Evolutionary conservation across 176 grass and related monocot genomes (phyloP).

Genomic region (Zea mays): DNA sequence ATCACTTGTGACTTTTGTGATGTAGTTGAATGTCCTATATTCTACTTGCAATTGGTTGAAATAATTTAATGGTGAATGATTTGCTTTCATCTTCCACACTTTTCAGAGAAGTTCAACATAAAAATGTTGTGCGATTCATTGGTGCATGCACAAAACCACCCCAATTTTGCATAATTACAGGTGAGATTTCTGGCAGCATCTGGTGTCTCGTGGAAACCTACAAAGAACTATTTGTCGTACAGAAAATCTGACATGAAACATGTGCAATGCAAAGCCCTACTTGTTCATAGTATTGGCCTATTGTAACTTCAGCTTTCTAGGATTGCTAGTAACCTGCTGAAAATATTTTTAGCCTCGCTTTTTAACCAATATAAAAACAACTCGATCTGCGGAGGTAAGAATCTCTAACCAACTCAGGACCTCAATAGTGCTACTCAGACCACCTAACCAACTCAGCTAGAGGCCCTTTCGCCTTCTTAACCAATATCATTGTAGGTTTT

Average conservation of each 20-base stretch:
- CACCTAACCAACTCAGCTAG: too few species aligned
- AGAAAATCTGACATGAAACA: constrained; percentile 9
- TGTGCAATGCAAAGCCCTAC: neutral
- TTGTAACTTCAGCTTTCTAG: neutral
- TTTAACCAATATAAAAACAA: too few species aligned
- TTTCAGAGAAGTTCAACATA: constrained; percentile 94
- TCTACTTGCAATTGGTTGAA: neutral
- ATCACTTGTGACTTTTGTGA: constrained; percentile 28
- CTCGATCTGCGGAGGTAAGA: too few species aligned
- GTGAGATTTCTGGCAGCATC: constrained; percentile 45
- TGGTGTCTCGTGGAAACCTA: constrained; percentile 13
- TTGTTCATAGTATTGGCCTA: neutral
- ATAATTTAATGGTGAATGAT: neutral
- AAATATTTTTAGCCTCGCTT: constrained; percentile 6
- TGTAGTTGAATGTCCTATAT: neutral
- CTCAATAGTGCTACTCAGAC: too few species aligned
- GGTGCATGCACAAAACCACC: constrained; percentile 92
- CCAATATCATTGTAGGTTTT: constrained; percentile 15
- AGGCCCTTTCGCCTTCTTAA: neutral
- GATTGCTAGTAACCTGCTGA: constrained; percentile 30
- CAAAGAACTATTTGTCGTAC: constrained; percentile 18
- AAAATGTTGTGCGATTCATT: constrained; percentile 96
- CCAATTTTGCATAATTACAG: constrained; percentile 91
- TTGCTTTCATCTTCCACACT: constrained; percentile 33
- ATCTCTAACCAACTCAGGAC: too few species aligned